These are phyloP conservation scores for Saururus chinensis DNA, from an alignment of 164 flowering plant species.

Conservation along the genomic window DNA sequence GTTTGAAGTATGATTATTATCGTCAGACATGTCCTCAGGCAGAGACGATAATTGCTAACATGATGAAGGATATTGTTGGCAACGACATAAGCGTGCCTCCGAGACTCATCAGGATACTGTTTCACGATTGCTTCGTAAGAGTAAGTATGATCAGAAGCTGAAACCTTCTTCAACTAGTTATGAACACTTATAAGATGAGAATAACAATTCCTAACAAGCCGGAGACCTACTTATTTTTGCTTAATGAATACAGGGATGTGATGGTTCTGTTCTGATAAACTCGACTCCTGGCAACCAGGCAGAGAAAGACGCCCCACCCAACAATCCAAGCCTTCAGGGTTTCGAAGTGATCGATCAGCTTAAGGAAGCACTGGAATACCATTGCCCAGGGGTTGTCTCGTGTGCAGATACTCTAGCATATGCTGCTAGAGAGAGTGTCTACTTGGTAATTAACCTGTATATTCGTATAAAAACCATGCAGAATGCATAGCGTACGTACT, in stretches of 20 bases:
- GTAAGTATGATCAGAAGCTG: conserved; percentile 6
- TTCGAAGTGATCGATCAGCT: conserved; percentile 23
- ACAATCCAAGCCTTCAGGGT: conserved; percentile 19
- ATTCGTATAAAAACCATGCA: too few relatives aligned
- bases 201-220: background rate
- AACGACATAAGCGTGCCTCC: conserved; percentile 20
- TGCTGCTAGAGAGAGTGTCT: conserved; percentile 27
- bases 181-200: background rate
- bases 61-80: conserved; percentile 10
- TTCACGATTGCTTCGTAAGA: conserved; percentile 34
- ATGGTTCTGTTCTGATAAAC: conserved; percentile 26
- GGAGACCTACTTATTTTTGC: background rate
- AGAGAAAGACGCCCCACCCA: conserved; percentile 22
- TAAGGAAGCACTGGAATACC: conserved; percentile 18
- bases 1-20: conserved; percentile 12
- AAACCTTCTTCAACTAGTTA: background rate
- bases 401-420: conserved; percentile 27
- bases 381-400: conserved; percentile 26
- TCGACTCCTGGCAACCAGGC: conserved; percentile 11
- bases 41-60: conserved; percentile 13
- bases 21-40: conserved; percentile 19
- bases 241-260: conserved; percentile 23
- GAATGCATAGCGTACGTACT: too few relatives aligned
- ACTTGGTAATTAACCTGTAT: conserved; percentile 6
- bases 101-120: conserved; percentile 25